Evolutionary conservation across 1,284 basidiomycete genomes (phyloP), one percentile per base, ranked within the genome.

Genomic region (Volvariella volvacea): DNA sequence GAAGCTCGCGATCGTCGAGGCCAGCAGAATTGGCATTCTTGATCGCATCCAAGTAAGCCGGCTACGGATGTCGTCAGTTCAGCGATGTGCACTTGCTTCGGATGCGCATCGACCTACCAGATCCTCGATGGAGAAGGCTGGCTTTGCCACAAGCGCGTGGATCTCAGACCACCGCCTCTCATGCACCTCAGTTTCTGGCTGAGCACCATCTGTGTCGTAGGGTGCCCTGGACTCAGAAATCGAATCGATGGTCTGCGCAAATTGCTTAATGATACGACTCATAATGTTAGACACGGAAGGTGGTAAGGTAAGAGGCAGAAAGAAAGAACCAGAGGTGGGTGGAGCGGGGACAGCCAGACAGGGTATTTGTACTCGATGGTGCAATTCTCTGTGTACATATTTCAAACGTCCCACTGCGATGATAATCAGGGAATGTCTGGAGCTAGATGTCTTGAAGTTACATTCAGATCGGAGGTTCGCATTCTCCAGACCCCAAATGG

Each of bases 1-100:
- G 55, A 51, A 80, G 58, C 34, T 73, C 59, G 47, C 81, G 71
- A 54, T 84, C 82, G 51, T 84, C 67, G 22, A 83, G 60, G 19
- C 71, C 76, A 0, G 58, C 54, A 1, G 64, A 64, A 34, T 65
- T 66, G 7, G 64, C 51, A 51, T 78, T 64, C 46, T 56, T 56
- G 3, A 77, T 36, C 6, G 73, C 74, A 54, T 88, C 71, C n/a
- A 63, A 39, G 37, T 74, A 66, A 4, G 75, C 74, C 9, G 66
- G 65, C 76, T 79, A 39, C 20, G 21, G 41, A 25, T 46, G 12
- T 28, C 25, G 12, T 28, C 6, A 28, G 12, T 12, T 28, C 25
- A 12, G 6, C 25, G 6, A 28, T n/a, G 25, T 6, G 25, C 25
- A 28, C 25, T 28, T 28, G 6, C 25, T 6, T n/a, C n/a, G n/a